Percentiles rank a stretch among this genome's conserved stretches.
phyloP scores from a whole-genome alignment of 768 basidiomycete genomes.

The Kwoniella botswanensis region DNA sequence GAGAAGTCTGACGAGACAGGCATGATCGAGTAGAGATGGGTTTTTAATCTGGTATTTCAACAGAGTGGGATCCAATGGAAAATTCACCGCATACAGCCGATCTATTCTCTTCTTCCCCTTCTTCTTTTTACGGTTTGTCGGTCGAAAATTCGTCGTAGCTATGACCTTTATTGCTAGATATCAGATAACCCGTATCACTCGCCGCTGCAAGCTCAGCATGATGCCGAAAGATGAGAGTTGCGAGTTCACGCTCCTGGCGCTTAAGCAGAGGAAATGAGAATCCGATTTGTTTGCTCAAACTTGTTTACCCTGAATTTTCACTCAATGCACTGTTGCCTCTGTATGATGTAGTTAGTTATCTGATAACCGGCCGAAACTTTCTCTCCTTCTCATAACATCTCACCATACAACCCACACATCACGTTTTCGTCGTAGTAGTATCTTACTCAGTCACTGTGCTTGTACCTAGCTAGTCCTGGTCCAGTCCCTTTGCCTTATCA shows the following conservation, averaged over 20 bases:
- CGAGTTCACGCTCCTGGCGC: not conserved
- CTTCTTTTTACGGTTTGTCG: too few relatives aligned
- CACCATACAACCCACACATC: not conserved
- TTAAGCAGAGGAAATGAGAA: not conserved
- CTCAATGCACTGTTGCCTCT: not conserved
- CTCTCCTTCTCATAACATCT: not conserved
- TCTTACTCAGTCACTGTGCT: too few relatives aligned
- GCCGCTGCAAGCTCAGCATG: too few relatives aligned
- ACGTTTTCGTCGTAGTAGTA: not conserved
- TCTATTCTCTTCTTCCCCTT: too few relatives aligned
- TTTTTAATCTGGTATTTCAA: too few relatives aligned
- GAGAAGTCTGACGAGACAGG: slow-evolving; percentile 38
- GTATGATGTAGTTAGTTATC: not conserved
- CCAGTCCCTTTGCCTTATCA: slow-evolving; percentile 12
- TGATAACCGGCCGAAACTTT: not conserved
- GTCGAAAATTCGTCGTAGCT: too few relatives aligned
- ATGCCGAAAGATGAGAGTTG: too few relatives aligned
- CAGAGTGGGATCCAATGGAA: too few relatives aligned
- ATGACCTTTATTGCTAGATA: too few relatives aligned
- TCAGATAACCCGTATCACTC: too few relatives aligned
- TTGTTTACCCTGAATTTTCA: not conserved
- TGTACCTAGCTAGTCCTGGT: not conserved
- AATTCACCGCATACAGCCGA: too few relatives aligned
- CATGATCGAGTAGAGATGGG: not conserved
- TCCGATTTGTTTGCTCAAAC: not conserved